phyloP scores from a whole-genome alignment of 1,284 basidiomycete genomes.

The Moesziomyces globuligerus region DNA sequence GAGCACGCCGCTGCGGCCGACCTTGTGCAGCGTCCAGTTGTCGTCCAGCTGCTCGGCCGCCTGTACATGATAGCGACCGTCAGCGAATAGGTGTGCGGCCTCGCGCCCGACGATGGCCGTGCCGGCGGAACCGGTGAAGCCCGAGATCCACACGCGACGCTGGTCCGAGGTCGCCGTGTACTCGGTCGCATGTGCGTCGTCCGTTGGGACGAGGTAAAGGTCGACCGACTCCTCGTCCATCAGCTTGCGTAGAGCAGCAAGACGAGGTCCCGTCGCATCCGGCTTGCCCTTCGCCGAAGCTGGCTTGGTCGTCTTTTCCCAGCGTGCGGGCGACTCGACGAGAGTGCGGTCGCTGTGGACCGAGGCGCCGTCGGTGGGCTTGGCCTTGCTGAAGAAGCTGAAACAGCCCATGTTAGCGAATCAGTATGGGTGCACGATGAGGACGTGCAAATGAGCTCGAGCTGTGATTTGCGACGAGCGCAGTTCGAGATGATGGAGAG shows the following conservation, averaged over 20 bases:
- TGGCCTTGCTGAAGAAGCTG: conserved; percentile 24
- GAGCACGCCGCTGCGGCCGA: conserved; percentile 70
- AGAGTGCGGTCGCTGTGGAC: conserved; percentile 36
- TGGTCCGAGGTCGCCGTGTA: conserved; percentile 83
- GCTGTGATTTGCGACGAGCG: background rate
- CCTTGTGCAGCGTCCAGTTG: conserved; percentile 80
- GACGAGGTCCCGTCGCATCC: conserved; percentile 63
- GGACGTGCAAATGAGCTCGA: conserved; percentile 3
- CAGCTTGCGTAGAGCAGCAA: conserved; percentile 71
- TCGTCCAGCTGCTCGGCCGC: conserved; percentile 79
- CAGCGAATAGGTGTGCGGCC: conserved; percentile 75
- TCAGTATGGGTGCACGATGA: background rate
- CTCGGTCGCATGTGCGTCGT: conserved; percentile 90
- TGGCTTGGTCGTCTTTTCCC: conserved; percentile 19
- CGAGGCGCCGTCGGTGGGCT: conserved; percentile 24
- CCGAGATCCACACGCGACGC: conserved; percentile 83
- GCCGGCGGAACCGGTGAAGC: conserved; percentile 86
- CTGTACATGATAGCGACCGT: conserved; percentile 90
- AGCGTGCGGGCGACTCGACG: conserved; percentile 21
- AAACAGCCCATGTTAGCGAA: conserved; percentile 40
- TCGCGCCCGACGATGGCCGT: conserved; percentile 78
- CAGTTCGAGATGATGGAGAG: background rate
- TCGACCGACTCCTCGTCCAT: conserved; percentile 51
- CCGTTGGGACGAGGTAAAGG: conserved; percentile 75
- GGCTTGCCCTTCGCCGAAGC: conserved; percentile 12